phyloP scores from a whole-genome alignment of 345 rosid species.

The Pelargonium nanum region DNA sequence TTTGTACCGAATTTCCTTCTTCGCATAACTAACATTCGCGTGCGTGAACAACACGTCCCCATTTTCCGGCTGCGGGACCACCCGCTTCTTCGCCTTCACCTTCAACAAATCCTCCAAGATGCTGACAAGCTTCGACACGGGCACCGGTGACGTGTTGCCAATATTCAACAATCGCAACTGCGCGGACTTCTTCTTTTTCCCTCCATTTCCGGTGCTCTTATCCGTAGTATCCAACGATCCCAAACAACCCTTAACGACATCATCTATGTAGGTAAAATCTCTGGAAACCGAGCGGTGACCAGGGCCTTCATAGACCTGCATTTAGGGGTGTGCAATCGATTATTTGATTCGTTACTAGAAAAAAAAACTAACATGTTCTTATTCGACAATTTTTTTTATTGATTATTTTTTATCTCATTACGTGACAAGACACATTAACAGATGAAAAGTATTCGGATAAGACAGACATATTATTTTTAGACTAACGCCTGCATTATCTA shows the following conservation, averaged over 20 bases:
- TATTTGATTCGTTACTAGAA: too few relatives aligned
- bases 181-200: slow-evolving; percentile 13
- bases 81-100: slow-evolving; percentile 15
- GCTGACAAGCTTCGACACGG: slow-evolving; percentile 13
- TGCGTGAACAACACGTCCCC: slow-evolving; percentile 18
- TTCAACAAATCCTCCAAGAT: slow-evolving; percentile 17
- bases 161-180: slow-evolving; percentile 12
- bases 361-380: too few relatives aligned
- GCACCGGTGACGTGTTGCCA: slow-evolving; percentile 20
- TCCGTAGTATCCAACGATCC: slow-evolving; percentile 16
- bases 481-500: too few relatives aligned
- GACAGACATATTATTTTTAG: too few relatives aligned
- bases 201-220: slow-evolving; percentile 18
- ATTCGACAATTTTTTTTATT: too few relatives aligned
- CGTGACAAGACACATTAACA: too few relatives aligned
- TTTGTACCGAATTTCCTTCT: slow-evolving; percentile 13
- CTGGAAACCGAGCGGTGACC: slow-evolving; percentile 11
- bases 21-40: slow-evolving; percentile 12
- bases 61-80: slow-evolving; percentile 14
- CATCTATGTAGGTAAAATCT: slow-evolving; percentile 19
- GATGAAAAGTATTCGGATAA: too few relatives aligned
- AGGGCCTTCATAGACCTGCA: slow-evolving; percentile 13
- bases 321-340: too few relatives aligned
- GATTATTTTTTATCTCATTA: too few relatives aligned
- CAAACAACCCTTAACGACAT: slow-evolving; percentile 17